phyloP scores from a whole-genome alignment of 176 grass and related monocot species.

The Calamus simplicifolius region DNA sequence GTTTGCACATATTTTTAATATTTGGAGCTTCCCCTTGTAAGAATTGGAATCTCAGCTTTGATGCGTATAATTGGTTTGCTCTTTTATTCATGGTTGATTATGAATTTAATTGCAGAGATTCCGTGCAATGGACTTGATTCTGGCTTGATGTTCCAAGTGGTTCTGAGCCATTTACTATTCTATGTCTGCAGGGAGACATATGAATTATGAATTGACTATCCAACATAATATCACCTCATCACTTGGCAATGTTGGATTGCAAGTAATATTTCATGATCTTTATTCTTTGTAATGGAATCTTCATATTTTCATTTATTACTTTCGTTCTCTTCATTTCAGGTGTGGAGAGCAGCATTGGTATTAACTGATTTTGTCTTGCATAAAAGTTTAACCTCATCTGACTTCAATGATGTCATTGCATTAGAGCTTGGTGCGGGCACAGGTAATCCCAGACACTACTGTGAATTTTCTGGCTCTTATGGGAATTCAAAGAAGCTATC shows the following conservation, averaged over 20 bases:
- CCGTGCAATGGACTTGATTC: not conserved
- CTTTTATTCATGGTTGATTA: too few species aligned
- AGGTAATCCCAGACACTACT: constrained; percentile 25
- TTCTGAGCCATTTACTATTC: not conserved
- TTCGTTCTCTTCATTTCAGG: constrained; percentile 27
- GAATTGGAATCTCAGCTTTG: too few species aligned
- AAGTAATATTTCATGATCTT: constrained; percentile 21
- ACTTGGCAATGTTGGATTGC: constrained; percentile 55
- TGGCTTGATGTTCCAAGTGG: not conserved
- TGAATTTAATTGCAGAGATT: not conserved
- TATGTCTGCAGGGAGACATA: constrained; percentile 31
- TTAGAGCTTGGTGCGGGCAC: constrained; percentile 84
- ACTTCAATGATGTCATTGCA: constrained; percentile 52
- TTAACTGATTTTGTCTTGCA: constrained; percentile 63
- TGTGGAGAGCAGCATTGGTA: constrained; percentile 71
- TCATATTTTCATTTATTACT: not conserved
- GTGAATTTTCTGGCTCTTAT: not conserved
- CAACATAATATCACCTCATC: constrained; percentile 73
- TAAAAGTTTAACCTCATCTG: constrained; percentile 46
- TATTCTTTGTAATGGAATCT: not conserved
- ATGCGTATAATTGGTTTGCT: too few species aligned
- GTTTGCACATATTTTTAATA: too few species aligned
- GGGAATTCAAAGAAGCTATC: too few species aligned
- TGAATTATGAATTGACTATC: constrained; percentile 38
- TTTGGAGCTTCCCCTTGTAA: too few species aligned